Conservation (phyloP, 1,284 basidiomycete species). For the Ustilago curta region DNA sequence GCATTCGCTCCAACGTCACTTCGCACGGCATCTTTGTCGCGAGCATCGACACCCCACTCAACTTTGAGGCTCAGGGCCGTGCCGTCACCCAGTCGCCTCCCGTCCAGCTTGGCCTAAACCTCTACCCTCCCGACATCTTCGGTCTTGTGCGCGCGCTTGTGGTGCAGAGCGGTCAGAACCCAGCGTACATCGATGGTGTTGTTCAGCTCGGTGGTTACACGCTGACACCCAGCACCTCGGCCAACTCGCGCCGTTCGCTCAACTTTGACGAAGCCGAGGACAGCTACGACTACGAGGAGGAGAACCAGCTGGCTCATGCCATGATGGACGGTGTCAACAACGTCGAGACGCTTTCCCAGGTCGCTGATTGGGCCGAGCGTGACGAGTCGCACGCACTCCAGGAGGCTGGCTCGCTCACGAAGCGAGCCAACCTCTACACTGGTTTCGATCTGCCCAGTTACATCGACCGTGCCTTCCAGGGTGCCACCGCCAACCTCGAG, state of each 20-base stretch:
- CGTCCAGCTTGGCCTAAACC: constrained; percentile 77
- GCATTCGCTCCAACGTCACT: constrained; percentile 77
- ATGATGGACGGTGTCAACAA: constrained; percentile 62
- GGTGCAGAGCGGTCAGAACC: constrained; percentile 76
- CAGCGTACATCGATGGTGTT: constrained; percentile 77
- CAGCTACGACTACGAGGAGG: constrained; percentile 49
- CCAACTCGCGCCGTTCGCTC: constrained; percentile 48
- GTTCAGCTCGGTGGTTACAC: constrained; percentile 78
- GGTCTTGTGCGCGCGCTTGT: constrained; percentile 78
- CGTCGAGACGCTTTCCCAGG: constrained; percentile 67
- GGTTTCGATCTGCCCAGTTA: constrained; percentile 79
- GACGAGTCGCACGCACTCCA: constrained; percentile 25
- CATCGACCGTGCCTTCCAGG: constrained; percentile 77
- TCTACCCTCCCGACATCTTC: constrained; percentile 79
- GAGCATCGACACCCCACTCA: constrained; percentile 75
- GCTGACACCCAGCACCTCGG: constrained; percentile 72
- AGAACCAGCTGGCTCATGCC: constrained; percentile 55
- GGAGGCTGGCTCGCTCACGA: constrained; percentile 72
- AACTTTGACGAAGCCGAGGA: constrained; percentile 18
- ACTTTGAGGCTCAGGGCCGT: constrained; percentile 75
- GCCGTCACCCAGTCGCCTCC: constrained; percentile 75
- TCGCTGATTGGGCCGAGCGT: constrained; percentile 50
- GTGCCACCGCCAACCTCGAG: constrained; percentile 76
- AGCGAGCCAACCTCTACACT: constrained; percentile 69
- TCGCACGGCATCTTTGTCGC: constrained; percentile 78